Evolutionary conservation across 192 early-diverging fungal species (phyloP).

Genomic region (Podila horticola): DNA sequence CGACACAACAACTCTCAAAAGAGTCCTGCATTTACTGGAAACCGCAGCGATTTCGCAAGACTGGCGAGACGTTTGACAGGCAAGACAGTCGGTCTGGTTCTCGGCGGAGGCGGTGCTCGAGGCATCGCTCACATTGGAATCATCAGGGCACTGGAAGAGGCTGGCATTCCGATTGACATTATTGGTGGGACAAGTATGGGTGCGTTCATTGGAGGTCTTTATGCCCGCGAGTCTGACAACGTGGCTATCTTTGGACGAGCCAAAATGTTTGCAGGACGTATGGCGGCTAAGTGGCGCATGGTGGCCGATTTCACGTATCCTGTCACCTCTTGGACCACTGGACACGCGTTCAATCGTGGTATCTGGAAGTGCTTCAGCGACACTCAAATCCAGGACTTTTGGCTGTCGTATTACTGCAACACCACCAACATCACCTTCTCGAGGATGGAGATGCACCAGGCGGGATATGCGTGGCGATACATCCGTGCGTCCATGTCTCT

Average conservation of each 20-base stretch:
- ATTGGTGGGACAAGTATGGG: conserved; percentile 98
- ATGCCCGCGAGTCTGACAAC: conserved; percentile 88
- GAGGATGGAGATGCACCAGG: conserved; percentile 90
- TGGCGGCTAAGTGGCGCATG: conserved; percentile 89
- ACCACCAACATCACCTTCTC: conserved; percentile 98
- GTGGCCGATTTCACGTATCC: conserved; percentile 96
- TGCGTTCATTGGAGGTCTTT: conserved; percentile 93
- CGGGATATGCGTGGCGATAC: conserved; percentile 97
- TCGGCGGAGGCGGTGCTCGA: conserved; percentile 97
- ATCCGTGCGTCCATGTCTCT: conserved; percentile 98
- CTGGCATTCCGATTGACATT: conserved; percentile 97
- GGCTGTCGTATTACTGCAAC: conserved; percentile 95
- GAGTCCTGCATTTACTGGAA: conserved; percentile 44
- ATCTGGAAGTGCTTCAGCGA: conserved; percentile 97
- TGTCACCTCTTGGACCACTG: conserved; percentile 87
- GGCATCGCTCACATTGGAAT: conserved; percentile 94
- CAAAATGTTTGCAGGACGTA: conserved; percentile 82
- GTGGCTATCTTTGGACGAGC: conserved; percentile 89
- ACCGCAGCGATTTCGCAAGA: conserved; percentile 68
- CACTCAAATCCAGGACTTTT: conserved; percentile 96
- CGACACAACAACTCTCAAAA: conserved; percentile 56
- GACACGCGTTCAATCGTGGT: conserved; percentile 95
- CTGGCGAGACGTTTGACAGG: conserved; percentile 93
- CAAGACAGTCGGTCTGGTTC: conserved; percentile 90
- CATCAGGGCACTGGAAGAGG: conserved; percentile 95